phyloP scores from a whole-genome alignment of 2,329 filamentous ascomycete species.

The Alternaria burnsii region DNA sequence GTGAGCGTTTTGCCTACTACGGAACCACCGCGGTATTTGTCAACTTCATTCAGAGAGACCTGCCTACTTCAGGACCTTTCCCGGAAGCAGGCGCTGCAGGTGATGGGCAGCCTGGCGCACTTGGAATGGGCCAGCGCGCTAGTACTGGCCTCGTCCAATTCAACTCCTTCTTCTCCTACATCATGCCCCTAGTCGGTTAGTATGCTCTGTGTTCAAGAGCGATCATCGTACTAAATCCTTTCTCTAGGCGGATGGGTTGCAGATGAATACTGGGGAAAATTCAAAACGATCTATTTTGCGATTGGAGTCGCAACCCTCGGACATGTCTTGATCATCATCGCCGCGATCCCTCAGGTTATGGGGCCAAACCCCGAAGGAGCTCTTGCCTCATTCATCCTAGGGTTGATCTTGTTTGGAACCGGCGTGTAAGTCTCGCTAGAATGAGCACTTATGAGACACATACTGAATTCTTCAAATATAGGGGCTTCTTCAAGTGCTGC shows the following conservation, averaged over 20 bases:
- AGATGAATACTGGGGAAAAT: conserved; percentile 67
- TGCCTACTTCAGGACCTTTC: conserved; percentile 57
- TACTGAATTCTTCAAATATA: neutral
- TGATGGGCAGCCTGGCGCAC: conserved; percentile 38
- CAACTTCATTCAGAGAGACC: conserved; percentile 54
- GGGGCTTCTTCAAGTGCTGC: conserved; percentile 53
- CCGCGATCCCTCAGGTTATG: conserved; percentile 59
- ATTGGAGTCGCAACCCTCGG: conserved; percentile 65
- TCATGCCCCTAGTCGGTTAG: conserved; percentile 37
- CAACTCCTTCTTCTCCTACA: conserved; percentile 34
- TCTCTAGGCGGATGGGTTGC: conserved; percentile 64
- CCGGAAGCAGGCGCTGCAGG: conserved; percentile 57
- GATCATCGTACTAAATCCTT: conserved; percentile 51
- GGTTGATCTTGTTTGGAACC: conserved; percentile 54
- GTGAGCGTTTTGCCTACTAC: conserved; percentile 44
- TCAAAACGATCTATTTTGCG: conserved; percentile 65
- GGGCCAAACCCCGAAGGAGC: conserved; percentile 44
- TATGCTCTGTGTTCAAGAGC: neutral
- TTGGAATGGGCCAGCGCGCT: conserved; percentile 39
- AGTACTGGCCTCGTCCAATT: conserved; percentile 37
- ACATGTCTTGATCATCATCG: conserved; percentile 62
- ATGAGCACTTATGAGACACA: neutral
- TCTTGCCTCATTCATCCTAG: conserved; percentile 59
- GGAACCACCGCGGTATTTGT: conserved; percentile 39
- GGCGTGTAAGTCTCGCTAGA: conserved; percentile 34